Evolutionary conservation across 2,329 filamentous ascomycete genomes (phyloP).

Genomic region (Meredithiella fracta): DNA sequence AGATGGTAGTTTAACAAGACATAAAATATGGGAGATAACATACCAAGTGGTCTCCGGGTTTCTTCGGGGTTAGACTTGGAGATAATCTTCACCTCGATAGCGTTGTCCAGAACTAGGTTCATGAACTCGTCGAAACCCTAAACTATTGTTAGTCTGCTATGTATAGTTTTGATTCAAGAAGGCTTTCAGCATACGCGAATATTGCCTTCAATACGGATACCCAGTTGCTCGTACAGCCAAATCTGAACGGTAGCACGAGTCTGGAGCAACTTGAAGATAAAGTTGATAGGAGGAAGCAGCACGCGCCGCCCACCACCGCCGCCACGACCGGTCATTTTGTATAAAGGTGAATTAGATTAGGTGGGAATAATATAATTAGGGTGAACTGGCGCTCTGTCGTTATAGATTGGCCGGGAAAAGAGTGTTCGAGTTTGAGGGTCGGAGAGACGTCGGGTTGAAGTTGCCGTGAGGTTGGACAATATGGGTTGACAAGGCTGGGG

Average conservation of each 20-base stretch:
- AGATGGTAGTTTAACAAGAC: not conserved
- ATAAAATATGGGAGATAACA: slow-evolving; percentile 16
- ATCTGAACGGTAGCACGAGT: slow-evolving; percentile 70
- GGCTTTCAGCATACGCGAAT: slow-evolving; percentile 53
- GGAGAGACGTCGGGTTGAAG: not conserved
- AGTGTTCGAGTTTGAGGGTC: not conserved
- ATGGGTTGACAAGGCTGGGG: not conserved
- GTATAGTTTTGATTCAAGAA: slow-evolving; percentile 21
- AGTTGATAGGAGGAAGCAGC: slow-evolving; percentile 42
- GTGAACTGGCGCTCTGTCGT: not conserved
- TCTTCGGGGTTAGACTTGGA: slow-evolving; percentile 66
- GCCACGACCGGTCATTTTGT: slow-evolving; percentile 41
- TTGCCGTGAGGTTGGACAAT: not conserved
- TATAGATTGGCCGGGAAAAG: not conserved
- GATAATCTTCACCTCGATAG: slow-evolving; percentile 73
- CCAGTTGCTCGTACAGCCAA: slow-evolving; percentile 94
- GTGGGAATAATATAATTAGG: not conserved
- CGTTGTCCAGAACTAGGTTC: slow-evolving; percentile 94
- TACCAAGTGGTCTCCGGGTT: slow-evolving; percentile 64
- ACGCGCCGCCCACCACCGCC: slow-evolving; percentile 41
- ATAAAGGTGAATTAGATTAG: not conserved
- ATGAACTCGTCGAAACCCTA: slow-evolving; percentile 99
- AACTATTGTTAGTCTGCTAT: slow-evolving; percentile 15
- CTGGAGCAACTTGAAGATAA: slow-evolving; percentile 62
- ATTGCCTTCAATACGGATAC: slow-evolving; percentile 87